Evolutionary conservation across 768 basidiomycete genomes (phyloP).

Genomic region (Termitomyces sp.): DNA sequence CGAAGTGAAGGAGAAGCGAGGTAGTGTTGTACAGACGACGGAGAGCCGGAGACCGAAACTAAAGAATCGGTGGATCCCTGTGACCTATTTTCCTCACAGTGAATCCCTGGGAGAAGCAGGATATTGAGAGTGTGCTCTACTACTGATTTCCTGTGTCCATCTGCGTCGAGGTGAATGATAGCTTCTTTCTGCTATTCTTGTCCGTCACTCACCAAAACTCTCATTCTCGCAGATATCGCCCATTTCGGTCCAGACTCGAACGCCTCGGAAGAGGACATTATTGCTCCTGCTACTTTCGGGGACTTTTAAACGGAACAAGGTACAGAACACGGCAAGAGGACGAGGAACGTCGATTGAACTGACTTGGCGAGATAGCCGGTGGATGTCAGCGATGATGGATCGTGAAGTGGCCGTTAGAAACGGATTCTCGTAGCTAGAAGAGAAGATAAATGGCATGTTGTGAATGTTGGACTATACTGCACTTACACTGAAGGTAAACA

Average conservation of each 20-base stretch:
- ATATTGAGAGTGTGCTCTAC: constrained; percentile 80
- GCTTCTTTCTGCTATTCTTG: background rate
- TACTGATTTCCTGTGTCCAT: constrained; percentile 46
- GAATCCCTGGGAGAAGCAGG: constrained; percentile 68
- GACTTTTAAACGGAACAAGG: constrained; percentile 40
- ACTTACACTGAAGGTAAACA: constrained; percentile 33
- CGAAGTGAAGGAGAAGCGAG: constrained; percentile 42
- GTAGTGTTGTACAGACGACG: constrained; percentile 26
- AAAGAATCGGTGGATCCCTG: constrained; percentile 33
- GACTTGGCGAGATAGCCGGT: constrained; percentile 53
- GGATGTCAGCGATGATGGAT: constrained; percentile 66
- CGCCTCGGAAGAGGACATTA: constrained; percentile 51
- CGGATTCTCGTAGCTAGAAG: constrained; percentile 70
- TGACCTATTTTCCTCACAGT: constrained; percentile 36
- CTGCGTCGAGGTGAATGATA: constrained; percentile 3
- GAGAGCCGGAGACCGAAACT: constrained; percentile 24
- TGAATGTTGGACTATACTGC: background rate
- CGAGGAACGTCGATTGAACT: constrained; percentile 62
- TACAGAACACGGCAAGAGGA: constrained; percentile 54
- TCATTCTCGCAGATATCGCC: constrained; percentile 74
- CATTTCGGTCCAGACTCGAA: constrained; percentile 71
- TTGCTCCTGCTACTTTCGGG: constrained; percentile 18
- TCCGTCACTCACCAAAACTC: constrained; percentile 53
- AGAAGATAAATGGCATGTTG: constrained; percentile 1
- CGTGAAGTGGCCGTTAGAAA: constrained; percentile 71